Conservation (phyloP, 805 yeast genomes). For the Hanseniaspora lindneri region DNA sequence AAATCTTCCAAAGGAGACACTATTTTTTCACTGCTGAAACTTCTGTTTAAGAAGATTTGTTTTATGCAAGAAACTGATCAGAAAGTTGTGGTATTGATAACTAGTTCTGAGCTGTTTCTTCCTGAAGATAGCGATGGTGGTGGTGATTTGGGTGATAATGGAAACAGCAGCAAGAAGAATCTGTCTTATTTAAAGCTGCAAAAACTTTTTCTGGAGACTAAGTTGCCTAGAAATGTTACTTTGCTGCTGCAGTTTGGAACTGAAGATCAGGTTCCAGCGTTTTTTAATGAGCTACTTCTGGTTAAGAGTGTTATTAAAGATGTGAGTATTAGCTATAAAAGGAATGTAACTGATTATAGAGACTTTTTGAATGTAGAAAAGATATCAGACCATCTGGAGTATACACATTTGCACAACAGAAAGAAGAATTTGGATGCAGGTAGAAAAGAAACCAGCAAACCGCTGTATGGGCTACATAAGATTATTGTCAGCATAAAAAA, state of each 20-base stretch:
- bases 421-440: background rate
- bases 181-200: conserved; percentile 2
- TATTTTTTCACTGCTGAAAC: too few species aligned
- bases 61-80: too few species aligned
- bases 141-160: background rate
- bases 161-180: background rate
- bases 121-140: background rate
- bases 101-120: background rate
- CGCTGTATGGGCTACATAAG: conserved; percentile 3
- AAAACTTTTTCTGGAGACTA: background rate
- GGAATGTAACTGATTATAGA: conserved; percentile 1
- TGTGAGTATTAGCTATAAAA: background rate
- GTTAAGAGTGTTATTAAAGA: background rate
- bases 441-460: background rate
- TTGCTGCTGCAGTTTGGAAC: conserved; percentile 2
- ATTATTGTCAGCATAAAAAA: background rate
- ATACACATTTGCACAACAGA: background rate
- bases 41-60: too few species aligned
- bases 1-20: background rate
- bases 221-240: background rate
- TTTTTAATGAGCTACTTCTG: conserved; percentile 5
- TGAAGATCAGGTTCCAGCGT: background rate
- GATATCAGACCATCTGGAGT: background rate
- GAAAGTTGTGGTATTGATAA: background rate
- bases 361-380: conserved; percentile 2